phyloP scores from a whole-genome alignment of 257 asterid species.

The Fraxinus excelsior region DNA sequence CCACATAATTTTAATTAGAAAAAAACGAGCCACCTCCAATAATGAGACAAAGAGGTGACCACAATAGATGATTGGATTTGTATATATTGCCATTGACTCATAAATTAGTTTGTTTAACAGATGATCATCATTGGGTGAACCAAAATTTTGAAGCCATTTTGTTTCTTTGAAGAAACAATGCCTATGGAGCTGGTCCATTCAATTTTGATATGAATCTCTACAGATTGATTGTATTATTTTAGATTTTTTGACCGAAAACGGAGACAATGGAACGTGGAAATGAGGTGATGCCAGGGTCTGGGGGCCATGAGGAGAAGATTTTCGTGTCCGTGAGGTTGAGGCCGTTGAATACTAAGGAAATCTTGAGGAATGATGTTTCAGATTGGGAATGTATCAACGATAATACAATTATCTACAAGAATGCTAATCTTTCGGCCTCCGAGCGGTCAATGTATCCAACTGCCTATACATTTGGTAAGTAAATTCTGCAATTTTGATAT shows the following conservation, averaged over 20 bases:
- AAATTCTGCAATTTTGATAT: background rate
- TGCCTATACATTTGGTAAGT: conserved; percentile 83
- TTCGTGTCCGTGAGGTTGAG: conserved; percentile 90
- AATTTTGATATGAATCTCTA: conserved; percentile 15
- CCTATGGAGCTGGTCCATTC: conserved; percentile 8
- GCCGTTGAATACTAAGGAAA: conserved; percentile 82
- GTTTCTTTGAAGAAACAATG: conserved; percentile 19
- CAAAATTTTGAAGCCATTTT: conserved; percentile 43
- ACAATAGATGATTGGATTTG: conserved; percentile 43
- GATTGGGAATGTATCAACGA: conserved; percentile 98
- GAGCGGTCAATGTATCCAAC: conserved; percentile 90
- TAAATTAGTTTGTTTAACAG: conserved; percentile 35
- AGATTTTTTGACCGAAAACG: conserved; percentile 34
- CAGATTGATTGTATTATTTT: conserved; percentile 27
- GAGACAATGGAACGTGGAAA: conserved; percentile 47
- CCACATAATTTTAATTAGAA: conserved; percentile 43
- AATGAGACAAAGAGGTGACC: conserved; percentile 57
- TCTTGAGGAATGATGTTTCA: conserved; percentile 68
- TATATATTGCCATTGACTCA: conserved; percentile 46
- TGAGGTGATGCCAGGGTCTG: conserved; percentile 25
- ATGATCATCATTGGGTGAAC: conserved; percentile 53
- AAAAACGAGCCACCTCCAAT: conserved; percentile 37
- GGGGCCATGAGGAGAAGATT: conserved; percentile 72
- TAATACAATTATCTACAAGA: conserved; percentile 72
- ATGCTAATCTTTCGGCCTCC: conserved; percentile 60